These are phyloP conservation scores for Lepraria neglecta DNA, from an alignment of 495 filamentous ascomycete species.

Conservation along the genomic window DNA sequence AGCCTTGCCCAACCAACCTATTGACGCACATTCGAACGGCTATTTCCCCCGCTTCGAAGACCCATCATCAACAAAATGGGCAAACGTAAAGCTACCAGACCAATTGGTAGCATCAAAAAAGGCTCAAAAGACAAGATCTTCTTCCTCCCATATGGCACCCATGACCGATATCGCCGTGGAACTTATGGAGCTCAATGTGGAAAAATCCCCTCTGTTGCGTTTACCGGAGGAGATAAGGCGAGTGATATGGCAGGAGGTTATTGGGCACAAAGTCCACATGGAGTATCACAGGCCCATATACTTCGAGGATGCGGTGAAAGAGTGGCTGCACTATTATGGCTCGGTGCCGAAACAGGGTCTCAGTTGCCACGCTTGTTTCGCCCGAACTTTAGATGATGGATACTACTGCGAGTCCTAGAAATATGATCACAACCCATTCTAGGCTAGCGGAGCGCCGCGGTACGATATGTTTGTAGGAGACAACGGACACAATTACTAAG, in stretches of 20 bases:
- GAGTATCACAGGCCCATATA: neutral
- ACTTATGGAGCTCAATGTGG: neutral
- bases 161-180: neutral
- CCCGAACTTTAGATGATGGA: neutral
- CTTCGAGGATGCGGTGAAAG: neutral
- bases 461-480: neutral
- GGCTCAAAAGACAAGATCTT: neutral
- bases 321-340: neutral
- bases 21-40: neutral
- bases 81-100: neutral
- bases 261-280: neutral
- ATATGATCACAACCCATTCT: neutral
- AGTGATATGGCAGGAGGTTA: neutral
- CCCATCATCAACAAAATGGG: neutral
- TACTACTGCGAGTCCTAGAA: neutral
- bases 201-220: neutral
- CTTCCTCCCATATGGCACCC: neutral
- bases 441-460: neutral
- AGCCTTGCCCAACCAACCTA: neutral
- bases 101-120: neutral
- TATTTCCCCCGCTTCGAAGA: neutral
- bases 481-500: neutral
- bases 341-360: no score
- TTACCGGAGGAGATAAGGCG: neutral
- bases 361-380: neutral